A percentile compares a stretch with the other conserved stretches of the same genome.
phyloP scores from a whole-genome alignment of 2,329 filamentous ascomycete genomes.

The Fusarium sulawesiense region DNA sequence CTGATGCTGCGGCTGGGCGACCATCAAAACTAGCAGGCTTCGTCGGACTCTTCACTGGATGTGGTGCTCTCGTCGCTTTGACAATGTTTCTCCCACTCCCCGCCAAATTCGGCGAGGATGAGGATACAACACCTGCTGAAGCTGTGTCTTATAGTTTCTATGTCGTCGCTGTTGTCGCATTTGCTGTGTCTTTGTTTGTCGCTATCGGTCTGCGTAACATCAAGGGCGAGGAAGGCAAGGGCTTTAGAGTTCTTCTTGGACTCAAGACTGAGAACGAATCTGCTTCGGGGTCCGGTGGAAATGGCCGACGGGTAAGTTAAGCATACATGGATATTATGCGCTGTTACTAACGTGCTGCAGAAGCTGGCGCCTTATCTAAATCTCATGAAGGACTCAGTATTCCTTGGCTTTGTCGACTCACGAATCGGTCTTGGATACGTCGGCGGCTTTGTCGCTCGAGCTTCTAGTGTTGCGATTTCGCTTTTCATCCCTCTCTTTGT shows the following conservation, averaged over 20 bases:
- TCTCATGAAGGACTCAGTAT: slow-evolving; percentile 71
- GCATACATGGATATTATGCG: neutral
- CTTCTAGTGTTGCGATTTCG: slow-evolving; percentile 93
- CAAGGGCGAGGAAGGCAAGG: slow-evolving; percentile 81
- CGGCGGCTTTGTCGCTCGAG: slow-evolving; percentile 92
- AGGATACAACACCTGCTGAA: slow-evolving; percentile 76
- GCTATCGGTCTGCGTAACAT: slow-evolving; percentile 79
- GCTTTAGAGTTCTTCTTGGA: slow-evolving; percentile 70
- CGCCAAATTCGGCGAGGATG: slow-evolving; percentile 76
- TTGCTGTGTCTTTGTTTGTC: slow-evolving; percentile 79
- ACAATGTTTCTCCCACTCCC: slow-evolving; percentile 87
- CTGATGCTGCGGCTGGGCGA: slow-evolving; percentile 52
- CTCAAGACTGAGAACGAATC: slow-evolving; percentile 45
- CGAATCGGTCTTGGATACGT: slow-evolving; percentile 89
- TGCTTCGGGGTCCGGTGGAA: slow-evolving; percentile 31
- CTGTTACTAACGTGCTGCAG: slow-evolving; percentile 31
- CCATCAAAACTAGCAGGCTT: slow-evolving; percentile 80
- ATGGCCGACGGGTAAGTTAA: slow-evolving; percentile 45
- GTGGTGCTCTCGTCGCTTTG: slow-evolving; percentile 88
- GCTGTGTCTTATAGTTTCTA: slow-evolving; percentile 90
- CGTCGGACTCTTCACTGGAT: slow-evolving; percentile 92
- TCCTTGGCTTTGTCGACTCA: slow-evolving; percentile 78
- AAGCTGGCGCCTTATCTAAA: slow-evolving; percentile 67
- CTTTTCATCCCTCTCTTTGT: slow-evolving; percentile 94
- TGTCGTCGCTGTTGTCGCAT: slow-evolving; percentile 78